Conservation (phyloP, 257 asterid species). For the Salvia splendens region DNA sequence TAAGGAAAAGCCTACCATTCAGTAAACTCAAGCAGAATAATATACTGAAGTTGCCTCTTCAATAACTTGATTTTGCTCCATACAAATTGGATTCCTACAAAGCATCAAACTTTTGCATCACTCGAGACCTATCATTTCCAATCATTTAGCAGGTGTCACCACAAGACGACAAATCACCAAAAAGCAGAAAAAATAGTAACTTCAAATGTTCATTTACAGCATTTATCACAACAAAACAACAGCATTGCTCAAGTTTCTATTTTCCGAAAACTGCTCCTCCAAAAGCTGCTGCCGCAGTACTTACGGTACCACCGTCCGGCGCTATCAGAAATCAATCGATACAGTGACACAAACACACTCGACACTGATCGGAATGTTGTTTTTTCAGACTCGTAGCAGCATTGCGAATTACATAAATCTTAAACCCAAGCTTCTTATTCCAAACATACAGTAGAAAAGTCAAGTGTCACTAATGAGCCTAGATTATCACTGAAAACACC, state of each 20-base stretch:
- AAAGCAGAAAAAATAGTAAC: slow-evolving; percentile 9
- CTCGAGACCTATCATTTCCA: background rate
- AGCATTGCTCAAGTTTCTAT: slow-evolving; percentile 4
- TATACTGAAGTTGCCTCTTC: slow-evolving; percentile 40
- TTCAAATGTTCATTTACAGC: slow-evolving; percentile 18
- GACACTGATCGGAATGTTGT: background rate
- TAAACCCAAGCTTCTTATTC: background rate
- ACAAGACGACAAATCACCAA: background rate
- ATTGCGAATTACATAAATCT: slow-evolving; percentile 11
- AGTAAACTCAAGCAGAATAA: slow-evolving; percentile 42
- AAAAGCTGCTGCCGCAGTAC: background rate
- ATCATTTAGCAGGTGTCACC: background rate
- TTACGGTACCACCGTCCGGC: background rate
- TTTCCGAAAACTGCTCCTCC: background rate
- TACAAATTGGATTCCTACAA: slow-evolving; percentile 39
- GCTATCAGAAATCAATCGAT: background rate
- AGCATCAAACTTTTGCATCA: slow-evolving; percentile 15
- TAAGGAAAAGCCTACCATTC: slow-evolving; percentile 46
- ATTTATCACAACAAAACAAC: slow-evolving; percentile 14
- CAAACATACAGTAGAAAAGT: background rate
- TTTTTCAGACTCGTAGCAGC: slow-evolving; percentile 8
- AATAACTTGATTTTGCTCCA: slow-evolving; percentile 29
- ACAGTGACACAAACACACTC: background rate
- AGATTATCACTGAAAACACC: slow-evolving; percentile 15
- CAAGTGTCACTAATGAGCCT: slow-evolving; percentile 14